Evolutionary conservation across 441 rosid species (phyloP), one percentile per base, ranked within the genome.

Genomic region (Adansonia madagascariensis): DNA sequence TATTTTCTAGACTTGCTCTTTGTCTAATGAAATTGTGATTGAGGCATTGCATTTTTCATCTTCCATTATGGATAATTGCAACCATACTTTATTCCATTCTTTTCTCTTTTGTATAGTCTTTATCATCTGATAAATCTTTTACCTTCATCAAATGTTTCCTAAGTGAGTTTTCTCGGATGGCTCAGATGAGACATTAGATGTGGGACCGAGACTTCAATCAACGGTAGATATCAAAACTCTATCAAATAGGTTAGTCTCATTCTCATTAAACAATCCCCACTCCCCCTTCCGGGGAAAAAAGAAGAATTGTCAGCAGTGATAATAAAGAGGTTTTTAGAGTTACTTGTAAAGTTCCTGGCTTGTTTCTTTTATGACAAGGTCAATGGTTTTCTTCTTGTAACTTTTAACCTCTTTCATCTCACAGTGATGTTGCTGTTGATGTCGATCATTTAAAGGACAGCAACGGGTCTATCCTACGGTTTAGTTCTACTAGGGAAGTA

Each of bases 221-320:
- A 72, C 83, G 62, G 83, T 84, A 77, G 81, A 77, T 79, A 53
- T 41, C 0, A 79, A 78, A 72, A 81, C 75, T 15, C 70, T 73
- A 71, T 78, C 82, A 8, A 83, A 78, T 44, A 86, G 88, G 98
- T 91, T 66, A 71, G 84, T 68, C 71, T 62, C 52, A 67, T 60
- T 80, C 43, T 73, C 49, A 50, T 61, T 75, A 22, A 31, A 27
- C 39, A 31, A 35, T 62, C 67, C 18, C 8, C 46, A 8, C 20
- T 6, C 22, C 20, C 59, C 39, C 73, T 8, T 27, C 11, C 59
- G 9, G 22, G 18, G 1, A 24, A 43, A 66, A 39, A 7, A 49
- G 31, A 27, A 20, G 6, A 57, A 57, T 20, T 8, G 3, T 20
- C 49, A 46, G 17, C n/a, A 20, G 35, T 11, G 60, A 50, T 50